Base-by-base conservation (phyloP, 805 yeast genomes). In the Yarrowia alimentaria region DNA sequence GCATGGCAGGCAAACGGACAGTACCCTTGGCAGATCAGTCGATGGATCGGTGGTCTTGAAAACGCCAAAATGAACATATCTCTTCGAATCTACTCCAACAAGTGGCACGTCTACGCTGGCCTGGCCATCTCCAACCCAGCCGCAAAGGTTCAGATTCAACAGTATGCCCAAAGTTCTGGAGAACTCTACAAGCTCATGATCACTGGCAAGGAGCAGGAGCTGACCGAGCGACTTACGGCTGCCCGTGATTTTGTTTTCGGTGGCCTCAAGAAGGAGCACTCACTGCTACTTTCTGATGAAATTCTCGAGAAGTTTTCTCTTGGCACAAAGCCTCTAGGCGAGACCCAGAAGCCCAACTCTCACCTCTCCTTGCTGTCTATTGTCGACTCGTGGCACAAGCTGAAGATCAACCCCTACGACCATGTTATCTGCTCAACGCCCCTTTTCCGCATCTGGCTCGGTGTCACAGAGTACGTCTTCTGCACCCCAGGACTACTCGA, bases 21-120 rank as follows among this genome's bases (percentile, higher is more conserved):
- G 63, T 93, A 88, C 63, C 99, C 99, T 0, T 93, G 99, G 99
- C 67, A 68, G 17, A 83, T 80, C 56, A 75, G 81, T 3, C 79
- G 83, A 61, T 89, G 96, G 91, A 69, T 80, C 19, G 98, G 98
- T 11, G 98, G 99, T 1, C 73, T 93, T 38, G 99, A 93, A 64
- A 91, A 93, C 64, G 98, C 96, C 12, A 93, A 93, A 61, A 85
- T 90, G 63, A 93, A 93, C 64, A 89, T 93, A 24, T 85, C 98
- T 1, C 68, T 93, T 63, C 73, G 99, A 56, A 93, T 93, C 45
- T 93, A 75, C 65, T 81, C 95, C 13, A 93, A 90, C 67, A 89
- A 90, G 67, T 93, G 96, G 95, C 99, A 93, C 65, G 98, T 93
- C 22, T 93, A 93, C 63, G 98, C 98, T 5, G 99, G 99, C 0